Percentiles rank a stretch among this genome's conserved stretches.
Conservation (phyloP, 192 early-diverging fungal genomes). For the Linnemannia zychae region DNA sequence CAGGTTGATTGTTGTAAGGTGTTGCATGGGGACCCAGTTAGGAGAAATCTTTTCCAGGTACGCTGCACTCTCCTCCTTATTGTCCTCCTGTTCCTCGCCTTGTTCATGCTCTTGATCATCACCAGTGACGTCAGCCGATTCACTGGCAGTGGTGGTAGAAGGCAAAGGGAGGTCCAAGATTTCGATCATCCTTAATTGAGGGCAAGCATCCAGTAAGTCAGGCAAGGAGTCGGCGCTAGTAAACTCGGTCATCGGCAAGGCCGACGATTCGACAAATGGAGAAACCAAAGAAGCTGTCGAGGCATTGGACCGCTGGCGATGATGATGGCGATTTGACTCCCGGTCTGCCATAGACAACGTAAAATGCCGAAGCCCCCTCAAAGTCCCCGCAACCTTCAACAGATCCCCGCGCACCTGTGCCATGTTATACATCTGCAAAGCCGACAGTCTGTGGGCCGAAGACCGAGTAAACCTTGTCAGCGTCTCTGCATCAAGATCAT, state of each 20-base stretch:
- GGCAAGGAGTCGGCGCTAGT: slow-evolving; percentile 32
- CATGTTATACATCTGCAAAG: slow-evolving; percentile 31
- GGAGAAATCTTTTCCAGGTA: not conserved
- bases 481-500: slow-evolving; percentile 5
- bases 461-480: slow-evolving; percentile 16
- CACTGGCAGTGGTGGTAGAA: not conserved
- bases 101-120: not conserved
- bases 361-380: slow-evolving; percentile 18
- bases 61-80: not conserved
- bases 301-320: slow-evolving; percentile 11
- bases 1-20: slow-evolving; percentile 46
- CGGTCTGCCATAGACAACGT: slow-evolving; percentile 18
- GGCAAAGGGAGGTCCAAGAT: slow-evolving; percentile 13
- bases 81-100: not conserved
- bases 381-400: slow-evolving; percentile 9
- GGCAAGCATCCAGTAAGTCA: slow-evolving; percentile 36
- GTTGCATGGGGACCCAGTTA: slow-evolving; percentile 14
- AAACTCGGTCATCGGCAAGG: not conserved
- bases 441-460: slow-evolving; percentile 14
- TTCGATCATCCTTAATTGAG: slow-evolving; percentile 28
- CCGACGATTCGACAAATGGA: not conserved
- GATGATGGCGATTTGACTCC: not conserved
- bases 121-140: not conserved
- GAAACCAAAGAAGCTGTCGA: slow-evolving; percentile 1
- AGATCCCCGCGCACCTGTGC: slow-evolving; percentile 23